Evolutionary conservation across 495 filamentous ascomycete genomes (phyloP), one percentile per base, ranked within the genome.

Genomic region (Trichoderma asperelloides): DNA sequence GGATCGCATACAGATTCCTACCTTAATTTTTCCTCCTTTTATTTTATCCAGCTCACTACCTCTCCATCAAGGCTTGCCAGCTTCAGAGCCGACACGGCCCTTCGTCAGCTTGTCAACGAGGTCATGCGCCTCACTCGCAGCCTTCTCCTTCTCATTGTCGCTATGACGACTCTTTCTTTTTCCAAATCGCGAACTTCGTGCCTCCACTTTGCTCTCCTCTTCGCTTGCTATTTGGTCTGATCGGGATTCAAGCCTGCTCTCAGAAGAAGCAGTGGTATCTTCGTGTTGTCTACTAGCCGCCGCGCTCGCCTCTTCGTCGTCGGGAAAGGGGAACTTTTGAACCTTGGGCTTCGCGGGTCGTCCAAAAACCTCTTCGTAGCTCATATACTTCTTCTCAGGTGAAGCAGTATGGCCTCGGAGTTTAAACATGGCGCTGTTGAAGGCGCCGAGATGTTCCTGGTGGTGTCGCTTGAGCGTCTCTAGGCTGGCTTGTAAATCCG

Each of bases 361-460:
- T 8, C 64, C 64, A 45, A 47, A 65, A 3, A 65, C 27, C 40
- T 65, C 41, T 16, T 30, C 39, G 15, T 65, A n/a, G 64, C 39
- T 65, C 27, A 65, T 41, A 21, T 23, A 41, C 21, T 47, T 30
- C 2, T 47, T 30, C 27, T 45, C 27, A 25, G 39, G 40, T 1
- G 8, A 25, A 13, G 37, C 41, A 13, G 18, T n/a, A n/a, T 65
- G 23, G 21, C 27, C 41, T 13, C 27, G 39, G 30, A 65, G 39
- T 25, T 65, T 47, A 41, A 45, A 41, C 41, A 45, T 47, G 37
- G 43, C 43, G 27, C 40, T 30, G 27, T 65, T 45, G 9, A 27
- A 65, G 7, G 64, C 64, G 7, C 39, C 27, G 64, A 41, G 64
- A 21, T 65, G 64, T 11, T 65, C 39, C n/a, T 65, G 25, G 55